Evolutionary conservation across 495 filamentous ascomycete genomes (phyloP).

Genomic region (Aspergillus bertholletiae): DNA sequence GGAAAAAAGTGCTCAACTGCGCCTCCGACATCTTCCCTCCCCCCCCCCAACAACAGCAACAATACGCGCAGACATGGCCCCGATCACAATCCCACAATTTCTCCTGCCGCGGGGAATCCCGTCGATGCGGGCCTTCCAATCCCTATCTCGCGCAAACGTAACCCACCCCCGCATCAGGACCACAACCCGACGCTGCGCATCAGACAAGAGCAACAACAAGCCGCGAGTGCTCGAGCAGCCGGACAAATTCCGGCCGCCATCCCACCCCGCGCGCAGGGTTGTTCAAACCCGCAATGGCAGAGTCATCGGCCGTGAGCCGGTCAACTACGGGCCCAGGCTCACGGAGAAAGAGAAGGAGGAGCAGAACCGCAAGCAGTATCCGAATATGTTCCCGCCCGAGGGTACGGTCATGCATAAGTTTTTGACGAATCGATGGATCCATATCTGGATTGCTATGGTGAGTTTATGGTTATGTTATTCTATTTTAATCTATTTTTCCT

Average conservation of each 20-base stretch:
- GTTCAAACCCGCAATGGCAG: conserved; percentile 28
- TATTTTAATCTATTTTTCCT: no score
- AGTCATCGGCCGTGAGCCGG: conserved; percentile 29
- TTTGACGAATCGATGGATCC: conserved; percentile 65
- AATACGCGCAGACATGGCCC: no score
- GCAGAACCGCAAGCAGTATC: conserved; percentile 67
- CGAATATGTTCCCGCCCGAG: conserved; percentile 73
- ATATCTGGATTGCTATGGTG: conserved; percentile 77
- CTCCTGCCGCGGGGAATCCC: conserved; percentile 41
- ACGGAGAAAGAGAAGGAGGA: conserved; percentile 54
- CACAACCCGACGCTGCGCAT: conserved; percentile 22
- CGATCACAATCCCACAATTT: conserved; percentile 34
- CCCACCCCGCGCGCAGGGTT: conserved; percentile 63
- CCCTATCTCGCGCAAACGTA: conserved; percentile 10
- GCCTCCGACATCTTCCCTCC: background rate
- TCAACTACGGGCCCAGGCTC: conserved; percentile 63
- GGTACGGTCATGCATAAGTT: conserved; percentile 75
- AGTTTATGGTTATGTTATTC: no score
- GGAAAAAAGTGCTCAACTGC: background rate
- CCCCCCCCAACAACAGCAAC: background rate
- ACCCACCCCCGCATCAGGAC: conserved; percentile 12
- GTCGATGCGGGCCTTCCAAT: conserved; percentile 25
- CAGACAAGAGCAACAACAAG: conserved; percentile 29
- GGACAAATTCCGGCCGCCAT: conserved; percentile 79
- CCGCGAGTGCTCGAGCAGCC: conserved; percentile 71